Percentiles rank a stretch among this genome's conserved stretches.
These are phyloP conservation scores for Taxillus chinensis DNA, from an alignment of 164 flowering plant species.

Conservation along the genomic window DNA sequence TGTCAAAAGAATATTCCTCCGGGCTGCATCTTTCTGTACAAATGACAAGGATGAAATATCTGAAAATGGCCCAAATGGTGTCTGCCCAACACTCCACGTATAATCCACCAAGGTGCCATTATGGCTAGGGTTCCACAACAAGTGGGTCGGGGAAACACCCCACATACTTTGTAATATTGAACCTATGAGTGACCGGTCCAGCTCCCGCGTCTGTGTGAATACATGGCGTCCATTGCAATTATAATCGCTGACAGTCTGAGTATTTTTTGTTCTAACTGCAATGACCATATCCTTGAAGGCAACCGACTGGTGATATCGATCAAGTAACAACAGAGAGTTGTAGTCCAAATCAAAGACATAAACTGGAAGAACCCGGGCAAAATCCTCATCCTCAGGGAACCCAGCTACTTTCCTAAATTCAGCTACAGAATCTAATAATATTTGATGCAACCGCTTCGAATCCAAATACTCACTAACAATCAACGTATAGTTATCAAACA, in stretches of 20 bases:
- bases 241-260: constrained; percentile 94
- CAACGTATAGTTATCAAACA: constrained; percentile 89
- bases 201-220: constrained; percentile 71
- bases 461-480: constrained; percentile 96
- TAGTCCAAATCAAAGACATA: constrained; percentile 89
- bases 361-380: constrained; percentile 72
- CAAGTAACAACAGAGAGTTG: constrained; percentile 55
- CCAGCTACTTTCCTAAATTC: constrained; percentile 55
- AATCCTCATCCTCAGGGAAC: constrained; percentile 50
- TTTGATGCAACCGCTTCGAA: constrained; percentile 84
- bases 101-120: constrained; percentile 78
- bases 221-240: constrained; percentile 92
- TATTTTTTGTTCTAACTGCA: constrained; percentile 76
- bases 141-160: constrained; percentile 97
- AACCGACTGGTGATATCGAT: constrained; percentile 85
- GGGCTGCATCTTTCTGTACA: constrained; percentile 94
- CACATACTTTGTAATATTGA: constrained; percentile 94
- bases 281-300: constrained; percentile 94
- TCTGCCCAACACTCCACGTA: constrained; percentile 95
- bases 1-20: constrained; percentile 72
- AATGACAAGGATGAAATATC: constrained; percentile 64
- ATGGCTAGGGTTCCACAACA: constrained; percentile 82
- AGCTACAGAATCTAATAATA: constrained; percentile 55
- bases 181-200: constrained; percentile 81
- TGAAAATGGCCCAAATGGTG: constrained; percentile 97